Evolutionary conservation across 768 basidiomycete genomes (phyloP), one percentile per base, ranked within the genome.

Genomic region (Stropharia rugosoannulata): DNA sequence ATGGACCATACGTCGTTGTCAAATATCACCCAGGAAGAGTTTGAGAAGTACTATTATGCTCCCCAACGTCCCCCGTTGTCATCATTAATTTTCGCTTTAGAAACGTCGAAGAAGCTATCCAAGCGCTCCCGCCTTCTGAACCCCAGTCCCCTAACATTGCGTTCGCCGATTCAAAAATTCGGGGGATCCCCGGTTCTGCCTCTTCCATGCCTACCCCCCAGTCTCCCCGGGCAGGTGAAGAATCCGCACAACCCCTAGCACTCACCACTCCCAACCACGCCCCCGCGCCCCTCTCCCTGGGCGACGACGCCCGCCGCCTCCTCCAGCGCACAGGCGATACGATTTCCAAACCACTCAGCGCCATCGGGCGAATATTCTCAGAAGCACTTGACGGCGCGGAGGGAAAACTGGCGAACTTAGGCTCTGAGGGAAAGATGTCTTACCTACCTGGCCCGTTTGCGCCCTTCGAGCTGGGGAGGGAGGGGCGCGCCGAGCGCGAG

Each of bases 1-100:
- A 95, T 99, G 93, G 97, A 98, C 68, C 91, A 95, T 56, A 89
- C 93, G 0, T 90, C 91, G 7, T 74, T 99, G 41, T 96, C 94
- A n/a, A 88, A 91, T 62, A 98, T 98, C 58, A 84, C 90, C 0
- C 90, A 94, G 68, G 89, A 90, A 42, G 93, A 98, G 59, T 99
- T 99, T 56, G 97, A 98, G 67, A 77, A 72, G 87, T 89, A 65
- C 29, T 40, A 75, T 60, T 46, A 25, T 25, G 6, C 2, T 19
- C 39, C 16, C 16, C n/a, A 27, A 16, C 22, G 45, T 35, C 42
- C 7, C 39, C 35, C 22, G 4, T 38, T 19, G 29, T 42, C 22
- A 3, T 27, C 47, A 18, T 37, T 19, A 54, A n/a, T 4, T 15
- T 36, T 16, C 29, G n/a, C 46, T 32, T 32, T 47, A 81, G 81